Conservation (phyloP, 2,329 filamentous ascomycete genomes). For the Akanthomyces lecanii region DNA sequence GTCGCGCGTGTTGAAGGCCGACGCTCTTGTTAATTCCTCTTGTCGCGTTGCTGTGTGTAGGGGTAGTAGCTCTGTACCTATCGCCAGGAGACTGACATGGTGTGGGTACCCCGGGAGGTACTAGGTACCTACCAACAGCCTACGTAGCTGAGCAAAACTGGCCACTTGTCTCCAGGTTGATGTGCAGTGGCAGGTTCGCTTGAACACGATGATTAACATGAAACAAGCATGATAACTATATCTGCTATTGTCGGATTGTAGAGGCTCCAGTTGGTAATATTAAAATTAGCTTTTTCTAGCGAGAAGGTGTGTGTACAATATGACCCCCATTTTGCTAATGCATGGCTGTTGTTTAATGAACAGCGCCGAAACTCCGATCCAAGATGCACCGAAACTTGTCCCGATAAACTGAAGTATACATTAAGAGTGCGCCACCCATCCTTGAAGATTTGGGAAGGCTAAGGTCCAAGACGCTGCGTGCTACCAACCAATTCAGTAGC, state of each 20-base stretch:
- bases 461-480: conserved; percentile 67
- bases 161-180: no score
- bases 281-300: neutral
- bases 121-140: neutral
- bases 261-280: neutral
- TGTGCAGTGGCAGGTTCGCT: no score
- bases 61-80: no score
- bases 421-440: neutral
- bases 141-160: neutral
- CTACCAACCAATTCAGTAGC: conserved; percentile 57
- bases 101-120: neutral
- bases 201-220: no score
- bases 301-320: neutral
- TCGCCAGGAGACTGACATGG: no score
- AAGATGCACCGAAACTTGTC: conserved; percentile 2
- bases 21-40: neutral
- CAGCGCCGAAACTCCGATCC: conserved; percentile 9
- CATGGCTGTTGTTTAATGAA: neutral
- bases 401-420: neutral
- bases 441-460: conserved; percentile 25
- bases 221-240: no score
- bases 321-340: neutral
- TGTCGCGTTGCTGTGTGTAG: neutral
- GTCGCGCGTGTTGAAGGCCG: neutral
- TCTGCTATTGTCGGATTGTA: neutral